A percentile compares a stretch with the other conserved stretches of the same genome.
These are phyloP conservation scores for Actinomucor elegans DNA, from an alignment of 371 early-diverging fungal genomes.

Conservation along the genomic window DNA sequence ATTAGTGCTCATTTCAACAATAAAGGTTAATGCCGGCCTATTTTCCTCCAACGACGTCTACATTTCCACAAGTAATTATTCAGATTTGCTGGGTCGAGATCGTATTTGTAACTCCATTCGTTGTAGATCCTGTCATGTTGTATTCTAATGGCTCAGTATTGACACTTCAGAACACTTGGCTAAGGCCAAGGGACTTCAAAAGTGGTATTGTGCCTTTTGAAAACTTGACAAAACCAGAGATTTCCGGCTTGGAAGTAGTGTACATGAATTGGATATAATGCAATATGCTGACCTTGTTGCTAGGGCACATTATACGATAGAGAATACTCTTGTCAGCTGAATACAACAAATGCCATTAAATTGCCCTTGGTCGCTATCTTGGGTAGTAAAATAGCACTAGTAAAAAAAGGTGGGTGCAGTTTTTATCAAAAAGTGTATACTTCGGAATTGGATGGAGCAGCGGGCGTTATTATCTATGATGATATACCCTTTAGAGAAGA, in stretches of 20 bases:
- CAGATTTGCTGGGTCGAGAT: neutral
- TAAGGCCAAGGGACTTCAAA: slow-evolving; percentile 25
- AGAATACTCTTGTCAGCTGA: slow-evolving; percentile 35
- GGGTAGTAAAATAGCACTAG: slow-evolving; percentile 42
- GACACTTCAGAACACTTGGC: slow-evolving; percentile 12
- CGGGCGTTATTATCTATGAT: slow-evolving; percentile 41
- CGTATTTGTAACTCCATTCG: neutral
- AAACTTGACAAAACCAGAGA: slow-evolving; percentile 31
- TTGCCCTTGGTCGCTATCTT: slow-evolving; percentile 18
- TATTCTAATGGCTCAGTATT: slow-evolving; percentile 37
- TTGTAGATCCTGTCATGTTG: slow-evolving; percentile 29
- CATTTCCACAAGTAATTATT: slow-evolving; percentile 34
- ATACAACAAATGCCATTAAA: slow-evolving; percentile 15
- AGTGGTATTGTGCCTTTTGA: slow-evolving; percentile 36
- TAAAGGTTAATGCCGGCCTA: slow-evolving; percentile 15
- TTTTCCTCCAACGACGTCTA: slow-evolving; percentile 40
- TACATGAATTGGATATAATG: neutral
- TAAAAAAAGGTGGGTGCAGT: slow-evolving; percentile 30
- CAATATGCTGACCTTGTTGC: neutral
- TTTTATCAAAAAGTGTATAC: slow-evolving; percentile 36
- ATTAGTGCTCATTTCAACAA: neutral
- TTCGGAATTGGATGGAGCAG: slow-evolving; percentile 39
- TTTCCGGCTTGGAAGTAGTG: slow-evolving; percentile 28
- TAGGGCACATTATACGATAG: slow-evolving; percentile 50
- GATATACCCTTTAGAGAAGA: slow-evolving; percentile 39